Evolutionary conservation across 352 stramenopile genomes (phyloP), one percentile per base, ranked within the genome.

Genomic region (Phytopythium delawarense): DNA sequence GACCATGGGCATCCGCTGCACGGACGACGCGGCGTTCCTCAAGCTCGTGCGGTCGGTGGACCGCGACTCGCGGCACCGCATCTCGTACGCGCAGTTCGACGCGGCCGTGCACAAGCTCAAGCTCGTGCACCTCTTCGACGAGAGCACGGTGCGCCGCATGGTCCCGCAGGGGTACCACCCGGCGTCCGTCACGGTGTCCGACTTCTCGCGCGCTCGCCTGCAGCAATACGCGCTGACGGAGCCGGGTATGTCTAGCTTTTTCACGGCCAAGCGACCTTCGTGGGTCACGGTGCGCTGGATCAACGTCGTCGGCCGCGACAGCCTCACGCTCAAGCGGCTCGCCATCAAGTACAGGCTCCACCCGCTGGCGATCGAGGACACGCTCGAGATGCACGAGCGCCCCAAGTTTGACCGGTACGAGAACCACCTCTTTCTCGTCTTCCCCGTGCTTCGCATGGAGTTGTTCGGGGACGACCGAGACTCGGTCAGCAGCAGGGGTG

Each of bases 251-350:
- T 81, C 81, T 7, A 71, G 72, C 34, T 94, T 91, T 59, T 94
- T 94, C 64, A 94, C 86, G 53, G 67, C 74, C 21, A 77, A 85
- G 59, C 76, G 84, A 7, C 83, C 86, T 32, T 60, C 78, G 16
- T 94, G 87, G 87, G 86, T 91, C n/a, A 87, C 80, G 6, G 81
- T 92, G 46, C 88, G 88, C 15, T 96, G 86, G 86, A 94, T 95
- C 62, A 94, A 96, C 69, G 67, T 96, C 55, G 78, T 91, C 63
- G 79, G 84, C 45, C 79, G 80, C 58, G 81, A 91, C 69, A 89
- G 79, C 34, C 56, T 95, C 16, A 91, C 89, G 50, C 83, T 96
- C 52, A 95, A 94, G 65, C 77, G 84, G 25, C 69, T 95, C 28
- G 86, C 87, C 52, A 95, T 96, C 71, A 96, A 95, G 71, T 92